These are phyloP conservation scores for Blepharisma stoltei DNA, from an alignment of 73 alveolate genomes.

Conservation along the genomic window DNA sequence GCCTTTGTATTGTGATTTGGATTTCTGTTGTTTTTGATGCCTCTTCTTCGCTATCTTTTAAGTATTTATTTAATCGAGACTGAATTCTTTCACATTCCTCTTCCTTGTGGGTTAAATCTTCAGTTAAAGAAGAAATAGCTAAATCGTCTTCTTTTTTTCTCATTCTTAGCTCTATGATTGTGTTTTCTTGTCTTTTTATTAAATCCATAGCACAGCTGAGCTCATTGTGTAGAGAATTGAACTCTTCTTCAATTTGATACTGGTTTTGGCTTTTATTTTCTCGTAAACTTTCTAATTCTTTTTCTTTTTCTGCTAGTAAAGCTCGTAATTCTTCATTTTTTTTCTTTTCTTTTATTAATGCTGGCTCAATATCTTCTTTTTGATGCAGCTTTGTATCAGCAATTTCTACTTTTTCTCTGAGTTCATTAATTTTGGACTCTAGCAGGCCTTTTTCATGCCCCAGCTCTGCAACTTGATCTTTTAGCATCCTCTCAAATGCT, in stretches of 20 bases:
- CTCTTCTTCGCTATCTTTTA: background rate
- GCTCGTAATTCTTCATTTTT: background rate
- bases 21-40: background rate
- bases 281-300: background rate
- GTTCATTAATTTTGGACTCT: background rate
- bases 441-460: background rate
- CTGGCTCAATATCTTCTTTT: background rate
- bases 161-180: background rate
- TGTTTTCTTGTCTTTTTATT: constrained; percentile 4
- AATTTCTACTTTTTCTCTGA: background rate
- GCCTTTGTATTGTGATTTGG: background rate
- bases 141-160: background rate
- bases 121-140: background rate
- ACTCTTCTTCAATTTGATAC: background rate
- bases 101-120: background rate
- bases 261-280: background rate
- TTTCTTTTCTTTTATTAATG: background rate
- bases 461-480: constrained; percentile 21
- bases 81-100: background rate
- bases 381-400: background rate
- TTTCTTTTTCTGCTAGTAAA: background rate
- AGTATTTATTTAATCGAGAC: background rate
- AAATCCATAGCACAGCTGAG: background rate
- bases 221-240: background rate
- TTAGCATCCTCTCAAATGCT: background rate